Evolutionary conservation across 2,329 filamentous ascomycete genomes (phyloP).

Genomic region (Celoporthe dispersa): DNA sequence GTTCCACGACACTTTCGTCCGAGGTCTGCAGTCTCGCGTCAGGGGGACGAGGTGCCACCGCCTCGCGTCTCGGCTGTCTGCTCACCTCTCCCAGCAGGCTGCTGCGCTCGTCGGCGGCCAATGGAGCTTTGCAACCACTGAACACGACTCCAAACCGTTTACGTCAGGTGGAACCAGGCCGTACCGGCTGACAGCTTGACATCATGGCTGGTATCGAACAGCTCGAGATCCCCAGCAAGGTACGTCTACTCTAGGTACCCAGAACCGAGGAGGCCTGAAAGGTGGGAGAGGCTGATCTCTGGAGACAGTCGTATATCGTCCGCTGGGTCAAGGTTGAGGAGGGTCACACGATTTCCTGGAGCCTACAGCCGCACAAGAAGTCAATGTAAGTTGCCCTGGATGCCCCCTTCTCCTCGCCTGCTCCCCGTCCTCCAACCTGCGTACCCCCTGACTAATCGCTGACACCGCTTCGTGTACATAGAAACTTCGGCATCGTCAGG

Average conservation of each 20-base stretch:
- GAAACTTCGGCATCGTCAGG: slow-evolving; percentile 97
- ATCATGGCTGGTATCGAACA: slow-evolving; percentile 93
- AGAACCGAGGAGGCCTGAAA: slow-evolving; percentile 9
- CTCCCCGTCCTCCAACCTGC: neutral
- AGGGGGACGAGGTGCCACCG: slow-evolving; percentile 4
- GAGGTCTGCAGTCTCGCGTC: neutral
- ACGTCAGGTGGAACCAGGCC: slow-evolving; percentile 12
- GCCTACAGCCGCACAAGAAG: slow-evolving; percentile 96
- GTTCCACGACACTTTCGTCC: slow-evolving; percentile 7
- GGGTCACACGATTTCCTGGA: slow-evolving; percentile 95
- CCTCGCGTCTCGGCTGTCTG: neutral
- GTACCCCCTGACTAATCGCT: neutral
- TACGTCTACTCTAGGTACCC: slow-evolving; percentile 48
- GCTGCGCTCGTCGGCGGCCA: neutral
- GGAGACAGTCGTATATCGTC: slow-evolving; percentile 86
- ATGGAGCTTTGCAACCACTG: slow-evolving; percentile 23
- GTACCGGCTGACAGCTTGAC: slow-evolving; percentile 9
- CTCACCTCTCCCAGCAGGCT: neutral
- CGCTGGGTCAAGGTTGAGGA: slow-evolving; percentile 94
- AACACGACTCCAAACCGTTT: slow-evolving; percentile 10
- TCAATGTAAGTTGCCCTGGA: slow-evolving; percentile 67
- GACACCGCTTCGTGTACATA: slow-evolving; percentile 37
- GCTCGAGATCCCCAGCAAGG: slow-evolving; percentile 97
- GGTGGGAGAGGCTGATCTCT: slow-evolving; percentile 30
- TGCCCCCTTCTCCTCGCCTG: neutral